A percentile compares a stretch with the other conserved stretches of the same genome.
phyloP scores from a whole-genome alignment of 768 basidiomycete genomes.

The Pulveroboletus sp. region DNA sequence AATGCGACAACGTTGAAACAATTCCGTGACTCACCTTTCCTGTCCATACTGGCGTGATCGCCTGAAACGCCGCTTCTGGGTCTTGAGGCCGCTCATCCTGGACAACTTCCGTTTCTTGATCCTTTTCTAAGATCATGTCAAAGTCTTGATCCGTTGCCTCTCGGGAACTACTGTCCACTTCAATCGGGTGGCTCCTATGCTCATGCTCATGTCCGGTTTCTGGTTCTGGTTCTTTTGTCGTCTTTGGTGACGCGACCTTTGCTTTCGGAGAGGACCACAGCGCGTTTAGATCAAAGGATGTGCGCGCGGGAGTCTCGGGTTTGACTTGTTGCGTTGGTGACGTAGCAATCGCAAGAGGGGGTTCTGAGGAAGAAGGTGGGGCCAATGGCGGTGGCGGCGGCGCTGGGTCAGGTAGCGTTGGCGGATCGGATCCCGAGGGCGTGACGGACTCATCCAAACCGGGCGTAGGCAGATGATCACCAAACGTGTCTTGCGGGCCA shows the following conservation, averaged over 20 bases:
- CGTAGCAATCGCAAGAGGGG: slow-evolving; percentile 24
- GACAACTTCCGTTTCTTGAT: slow-evolving; percentile 35
- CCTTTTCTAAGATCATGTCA: slow-evolving; percentile 79
- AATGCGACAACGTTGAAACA: slow-evolving; percentile 4
- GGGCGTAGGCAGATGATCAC: slow-evolving; percentile 18
- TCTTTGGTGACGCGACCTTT: slow-evolving; percentile 24
- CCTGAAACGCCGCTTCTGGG: slow-evolving; percentile 51
- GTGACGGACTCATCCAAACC: slow-evolving; percentile 12
- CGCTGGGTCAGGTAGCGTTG: slow-evolving; percentile 14
- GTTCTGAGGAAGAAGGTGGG: slow-evolving; percentile 42
- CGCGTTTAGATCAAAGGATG: slow-evolving; percentile 70
- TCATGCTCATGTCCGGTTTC: slow-evolving; percentile 30
- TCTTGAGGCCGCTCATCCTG: slow-evolving; percentile 32
- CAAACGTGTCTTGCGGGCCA: slow-evolving; percentile 31
- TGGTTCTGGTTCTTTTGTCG: slow-evolving; percentile 22
- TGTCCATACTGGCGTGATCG: slow-evolving; percentile 63
- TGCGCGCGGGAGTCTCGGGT: slow-evolving; percentile 42
- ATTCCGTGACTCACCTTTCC: slow-evolving; percentile 56
- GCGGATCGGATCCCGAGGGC: slow-evolving; percentile 6
- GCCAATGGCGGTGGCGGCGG: slow-evolving; percentile 39
- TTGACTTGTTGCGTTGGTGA: slow-evolving; percentile 29
- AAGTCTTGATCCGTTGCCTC: slow-evolving; percentile 78
- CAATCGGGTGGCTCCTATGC: slow-evolving; percentile 45
- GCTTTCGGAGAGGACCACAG: slow-evolving; percentile 60
- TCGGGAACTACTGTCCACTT: slow-evolving; percentile 33